Base-by-base conservation (phyloP, 768 basidiomycete species). In the Phanerochaete sordida region DNA sequence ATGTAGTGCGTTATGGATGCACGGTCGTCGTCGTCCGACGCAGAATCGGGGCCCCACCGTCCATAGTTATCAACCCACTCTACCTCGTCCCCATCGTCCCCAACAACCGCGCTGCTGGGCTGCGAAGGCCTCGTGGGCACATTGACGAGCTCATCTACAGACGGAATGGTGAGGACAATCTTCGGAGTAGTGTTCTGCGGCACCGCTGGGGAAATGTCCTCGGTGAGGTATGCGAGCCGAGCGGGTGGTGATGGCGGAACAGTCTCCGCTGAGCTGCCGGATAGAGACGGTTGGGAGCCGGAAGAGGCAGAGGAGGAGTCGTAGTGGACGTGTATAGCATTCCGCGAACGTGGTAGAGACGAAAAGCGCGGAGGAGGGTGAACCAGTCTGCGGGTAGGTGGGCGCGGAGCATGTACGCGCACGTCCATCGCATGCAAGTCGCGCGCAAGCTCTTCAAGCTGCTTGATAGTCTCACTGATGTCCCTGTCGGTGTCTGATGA, bases 11-110 rank as follows among this genome's bases (percentile, higher is more conserved):
- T 37, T 26, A 45, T 13, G 33, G 59, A 60, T 8, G 37, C 46
- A 8, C 46, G 13, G 48, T 47, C 50, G 43, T 45, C 52, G n/a
- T 33, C 31, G 35, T 37, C 49, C 26, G 33, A 46, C 13, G 27
- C 31, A 13, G 23, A 21, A n/a, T 39, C 19, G 43, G n/a, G 15
- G 12, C 49, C 52, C 61, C 61, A 62, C 43, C 44, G 47, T 2
- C 61, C 61, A 27, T 62, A 62, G 37, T 53, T 56, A n/a, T 62
- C 56, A 1, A 62, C 27, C 61, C 61, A 62, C n/a, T 35, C 26
- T 0, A 62, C 56, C 24, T 62, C 61, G 33, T 62, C 60, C 46
- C 39, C 27, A 7, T 61, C 54, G 2, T 23, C 59, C n/a, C 45
- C 59, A 23, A 27, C 58, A 12, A 26, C 2, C 21, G 35, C 19